Conservation (phyloP, 2,329 filamentous ascomycete genomes). For the Helotiales sp. region DNA sequence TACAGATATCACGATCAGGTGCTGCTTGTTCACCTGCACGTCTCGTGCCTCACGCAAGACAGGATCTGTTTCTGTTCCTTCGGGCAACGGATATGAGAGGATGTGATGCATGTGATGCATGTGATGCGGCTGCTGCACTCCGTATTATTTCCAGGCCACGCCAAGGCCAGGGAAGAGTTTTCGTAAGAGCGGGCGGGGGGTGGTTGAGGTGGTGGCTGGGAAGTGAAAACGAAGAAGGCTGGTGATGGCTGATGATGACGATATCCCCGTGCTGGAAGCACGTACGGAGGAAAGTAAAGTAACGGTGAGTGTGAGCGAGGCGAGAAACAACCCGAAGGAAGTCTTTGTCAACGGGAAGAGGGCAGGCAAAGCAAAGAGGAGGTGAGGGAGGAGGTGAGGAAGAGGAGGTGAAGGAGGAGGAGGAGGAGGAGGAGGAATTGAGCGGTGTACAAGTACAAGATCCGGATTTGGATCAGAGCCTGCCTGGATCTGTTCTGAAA, state of each 20-base stretch:
- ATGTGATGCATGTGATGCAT: neutral
- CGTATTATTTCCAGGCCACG: neutral
- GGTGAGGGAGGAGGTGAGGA: slow-evolving; percentile 14
- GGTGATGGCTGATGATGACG: slow-evolving; percentile 2
- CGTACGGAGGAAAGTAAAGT: neutral
- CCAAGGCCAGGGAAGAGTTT: neutral
- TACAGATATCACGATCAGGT: neutral
- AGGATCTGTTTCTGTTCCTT: too few species aligned
- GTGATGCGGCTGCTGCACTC: neutral
- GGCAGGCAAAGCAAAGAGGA: neutral
- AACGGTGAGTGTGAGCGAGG: slow-evolving; percentile 1
- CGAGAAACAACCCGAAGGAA: slow-evolving; percentile 5
- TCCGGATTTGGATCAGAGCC: slow-evolving; percentile 10
- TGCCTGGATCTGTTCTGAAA: neutral
- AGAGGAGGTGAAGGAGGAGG: slow-evolving; percentile 3
- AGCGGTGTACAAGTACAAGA: slow-evolving; percentile 2
- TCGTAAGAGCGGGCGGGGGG: neutral
- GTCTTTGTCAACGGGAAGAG: neutral
- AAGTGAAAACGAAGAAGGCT: neutral
- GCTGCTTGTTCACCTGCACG: neutral
- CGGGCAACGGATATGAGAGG: neutral
- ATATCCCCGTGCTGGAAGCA: neutral
- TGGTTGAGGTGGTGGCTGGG: neutral
- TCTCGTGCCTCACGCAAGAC: neutral
- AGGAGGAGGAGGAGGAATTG: slow-evolving; percentile 11